Conservation (phyloP, 371 early-diverging fungal species). For the Actinomortierella wolfii region DNA sequence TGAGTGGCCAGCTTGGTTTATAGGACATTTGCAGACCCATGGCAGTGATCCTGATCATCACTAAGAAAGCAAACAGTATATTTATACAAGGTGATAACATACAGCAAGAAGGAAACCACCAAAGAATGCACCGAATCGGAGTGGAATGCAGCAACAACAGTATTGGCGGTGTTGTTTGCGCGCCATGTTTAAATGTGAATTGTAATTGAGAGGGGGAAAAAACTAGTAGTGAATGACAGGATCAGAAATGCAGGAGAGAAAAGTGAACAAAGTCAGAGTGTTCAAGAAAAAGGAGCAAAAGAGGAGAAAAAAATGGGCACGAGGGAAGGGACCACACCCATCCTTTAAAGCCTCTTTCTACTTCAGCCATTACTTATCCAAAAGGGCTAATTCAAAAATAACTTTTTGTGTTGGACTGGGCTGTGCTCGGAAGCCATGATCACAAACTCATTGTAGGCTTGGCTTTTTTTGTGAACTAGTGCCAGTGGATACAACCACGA, state of each 20-base stretch:
- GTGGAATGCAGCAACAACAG: constrained; percentile 43
- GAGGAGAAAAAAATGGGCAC: neutral
- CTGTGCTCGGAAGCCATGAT: no score
- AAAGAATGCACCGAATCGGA: constrained; percentile 32
- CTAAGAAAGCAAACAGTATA: neutral
- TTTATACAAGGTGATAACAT: constrained; percentile 5
- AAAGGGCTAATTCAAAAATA: neutral
- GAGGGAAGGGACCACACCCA: neutral
- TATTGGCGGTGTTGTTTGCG: constrained; percentile 12
- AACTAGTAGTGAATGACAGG: no score
- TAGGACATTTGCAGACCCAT: no score
- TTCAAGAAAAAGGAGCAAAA: no score
- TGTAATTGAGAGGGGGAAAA: no score
- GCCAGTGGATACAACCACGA: neutral
- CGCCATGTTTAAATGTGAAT: no score
- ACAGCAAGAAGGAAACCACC: constrained; percentile 32
- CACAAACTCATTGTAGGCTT: no score
- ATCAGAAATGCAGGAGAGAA: no score
- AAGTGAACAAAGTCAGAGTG: no score
- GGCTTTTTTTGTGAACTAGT: neutral
- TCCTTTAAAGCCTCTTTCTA: neutral
- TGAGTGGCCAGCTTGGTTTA: no score
- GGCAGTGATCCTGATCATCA: neutral
- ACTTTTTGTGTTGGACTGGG: neutral
- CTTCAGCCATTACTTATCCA: neutral